A percentile compares a stretch with the other conserved stretches of the same genome.
These are phyloP conservation scores for Rubia peregrina DNA, from an alignment of 305 asterid genomes.

Conservation along the genomic window DNA sequence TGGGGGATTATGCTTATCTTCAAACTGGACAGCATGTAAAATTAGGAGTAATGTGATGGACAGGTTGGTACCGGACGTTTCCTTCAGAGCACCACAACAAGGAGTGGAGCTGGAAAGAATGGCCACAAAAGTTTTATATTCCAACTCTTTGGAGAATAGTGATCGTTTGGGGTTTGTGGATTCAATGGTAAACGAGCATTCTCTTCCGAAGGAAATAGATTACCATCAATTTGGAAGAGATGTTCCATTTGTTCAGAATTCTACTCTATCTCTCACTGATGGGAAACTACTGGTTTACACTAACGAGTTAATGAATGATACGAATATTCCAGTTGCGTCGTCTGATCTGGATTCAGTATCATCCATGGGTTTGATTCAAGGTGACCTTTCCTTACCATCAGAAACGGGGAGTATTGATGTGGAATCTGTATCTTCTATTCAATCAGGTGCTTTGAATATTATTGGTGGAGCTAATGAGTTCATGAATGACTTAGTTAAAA, in stretches of 20 bases:
- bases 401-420: slow-evolving; percentile 30
- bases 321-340: slow-evolving; percentile 23
- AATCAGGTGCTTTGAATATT: slow-evolving; percentile 28
- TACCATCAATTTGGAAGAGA: slow-evolving; percentile 22
- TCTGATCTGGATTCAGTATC: slow-evolving; percentile 22
- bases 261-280: slow-evolving; percentile 30
- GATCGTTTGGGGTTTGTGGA: slow-evolving; percentile 24
- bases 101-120: slow-evolving; percentile 32
- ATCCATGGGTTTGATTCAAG: slow-evolving; percentile 21
- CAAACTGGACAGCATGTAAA: slow-evolving; percentile 39
- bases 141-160: slow-evolving; percentile 27
- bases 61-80: slow-evolving; percentile 26
- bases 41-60: slow-evolving; percentile 35
- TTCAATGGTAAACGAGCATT: slow-evolving; percentile 11
- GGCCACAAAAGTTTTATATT: slow-evolving; percentile 28
- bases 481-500: slow-evolving; percentile 32
- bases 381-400: slow-evolving; percentile 31
- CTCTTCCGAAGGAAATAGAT: slow-evolving; percentile 20
- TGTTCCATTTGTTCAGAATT: slow-evolving; percentile 36
- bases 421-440: slow-evolving; percentile 36
- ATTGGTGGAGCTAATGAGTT: slow-evolving; percentile 28
- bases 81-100: slow-evolving; percentile 21
- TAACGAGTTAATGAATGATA: slow-evolving; percentile 21
- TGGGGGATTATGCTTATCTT: slow-evolving; percentile 43
- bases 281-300: slow-evolving; percentile 32